These are phyloP conservation scores for Podaxis sp. DNA, from an alignment of 768 basidiomycete genomes.

Conservation along the genomic window DNA sequence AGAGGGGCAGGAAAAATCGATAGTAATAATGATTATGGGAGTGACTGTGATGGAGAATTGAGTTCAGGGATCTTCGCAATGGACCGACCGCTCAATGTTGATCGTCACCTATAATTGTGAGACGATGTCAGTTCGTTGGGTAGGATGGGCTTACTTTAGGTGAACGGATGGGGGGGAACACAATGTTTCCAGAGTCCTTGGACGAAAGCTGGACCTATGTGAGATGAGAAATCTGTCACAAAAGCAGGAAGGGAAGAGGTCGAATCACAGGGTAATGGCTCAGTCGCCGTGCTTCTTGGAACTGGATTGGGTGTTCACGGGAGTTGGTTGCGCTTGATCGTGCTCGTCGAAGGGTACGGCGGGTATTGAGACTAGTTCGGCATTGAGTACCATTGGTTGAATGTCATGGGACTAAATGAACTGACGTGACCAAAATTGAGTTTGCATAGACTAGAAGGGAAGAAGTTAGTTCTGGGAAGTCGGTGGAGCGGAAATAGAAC, in stretches of 20 bases:
- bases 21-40: background rate
- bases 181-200: background rate
- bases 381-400: background rate
- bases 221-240: background rate
- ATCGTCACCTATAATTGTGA: background rate
- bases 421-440: conserved; percentile 36
- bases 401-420: background rate
- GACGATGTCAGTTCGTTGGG: background rate
- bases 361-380: conserved; percentile 19
- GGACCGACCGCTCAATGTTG: conserved; percentile 12
- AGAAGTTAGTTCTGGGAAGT: background rate
- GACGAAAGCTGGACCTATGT: background rate
- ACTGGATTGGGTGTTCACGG: conserved; percentile 13
- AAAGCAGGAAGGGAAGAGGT: background rate
- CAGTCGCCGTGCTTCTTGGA: conserved; percentile 19
- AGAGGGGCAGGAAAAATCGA: background rate
- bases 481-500: background rate
- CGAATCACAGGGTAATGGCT: background rate
- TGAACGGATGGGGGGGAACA: conserved; percentile 8
- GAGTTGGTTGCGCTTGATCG: conserved; percentile 13
- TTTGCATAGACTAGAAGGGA: conserved; percentile 44
- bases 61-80: conserved; percentile 2
- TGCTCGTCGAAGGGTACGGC: conserved; percentile 20
- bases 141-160: background rate
- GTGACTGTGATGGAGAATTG: too few relatives aligned